Base-by-base conservation (phyloP, 108 stramenopile genomes). In the Skeletonema grethae region DNA sequence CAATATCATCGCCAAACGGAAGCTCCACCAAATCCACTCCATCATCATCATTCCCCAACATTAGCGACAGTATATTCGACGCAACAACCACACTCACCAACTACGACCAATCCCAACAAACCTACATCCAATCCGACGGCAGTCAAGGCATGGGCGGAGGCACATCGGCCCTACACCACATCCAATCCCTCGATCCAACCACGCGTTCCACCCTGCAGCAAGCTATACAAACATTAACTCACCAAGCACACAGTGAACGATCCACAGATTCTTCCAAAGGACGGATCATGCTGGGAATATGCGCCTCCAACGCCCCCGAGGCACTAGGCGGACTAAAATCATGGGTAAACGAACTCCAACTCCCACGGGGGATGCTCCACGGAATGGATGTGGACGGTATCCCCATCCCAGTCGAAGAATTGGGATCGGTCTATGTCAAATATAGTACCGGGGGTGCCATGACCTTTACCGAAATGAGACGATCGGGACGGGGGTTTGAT, bases 351-450 rank as follows among this genome's bases (percentile, higher is more conserved):
- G 36, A 80, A 1, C 70, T 91, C 8, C 53, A 35, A 34, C 57
- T 95, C 15, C 91, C 91, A n/a, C 70, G 91, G 20, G 94, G 94
- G 5, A 70, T 95, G 61, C 80, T 95, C 3, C 91, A 92, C 57
- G 94, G 94, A 10, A 88, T 91, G 86, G 94, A 95, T 59, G 76
- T 90, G 9, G 91, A 91, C 66, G 94, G 94, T 4, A 84, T 89
- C 6, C 91, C 90, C 18, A 65, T 95, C 22, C 72, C 82, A 55
- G 63, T 73, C 1, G 85, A 89, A 61, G 57, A 89, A 4, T 45
- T 84, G 58, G 87, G 86, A 22, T 70, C 77, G 2, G 89, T 91
- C 0, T 95, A 95, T 71, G 87, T 95, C 73, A 95, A 95, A 70
- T 95, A 92, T 73, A 90, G 87, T 55, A 88, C 91, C 10, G 91